These are phyloP conservation scores for Liriodendron chinense DNA, from an alignment of 164 flowering plant genomes.

Conservation along the genomic window DNA sequence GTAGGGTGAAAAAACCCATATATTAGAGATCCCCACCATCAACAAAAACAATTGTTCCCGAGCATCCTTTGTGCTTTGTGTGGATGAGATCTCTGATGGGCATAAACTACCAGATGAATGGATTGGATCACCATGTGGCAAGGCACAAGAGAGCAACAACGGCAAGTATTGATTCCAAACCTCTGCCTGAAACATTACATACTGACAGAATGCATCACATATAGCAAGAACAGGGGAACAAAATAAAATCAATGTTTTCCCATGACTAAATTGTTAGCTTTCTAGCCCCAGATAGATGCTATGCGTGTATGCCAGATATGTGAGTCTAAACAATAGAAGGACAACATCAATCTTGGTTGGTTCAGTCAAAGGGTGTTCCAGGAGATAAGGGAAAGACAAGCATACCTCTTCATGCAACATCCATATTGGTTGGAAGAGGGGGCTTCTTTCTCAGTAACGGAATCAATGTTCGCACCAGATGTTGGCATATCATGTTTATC, in stretches of 20 bases:
- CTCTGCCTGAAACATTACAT: background rate
- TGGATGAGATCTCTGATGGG: background rate
- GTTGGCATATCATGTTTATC: conserved; percentile 36
- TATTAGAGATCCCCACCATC: background rate
- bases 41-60: background rate
- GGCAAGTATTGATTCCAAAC: background rate
- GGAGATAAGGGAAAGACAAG: background rate
- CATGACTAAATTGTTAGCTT: background rate
- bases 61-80: background rate
- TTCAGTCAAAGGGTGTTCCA: background rate
- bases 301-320: background rate
- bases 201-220: background rate
- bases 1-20: too few relatives aligned
- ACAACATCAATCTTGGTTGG: background rate
- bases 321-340: background rate
- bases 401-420: conserved; percentile 62
- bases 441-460: conserved; percentile 30
- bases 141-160: background rate
- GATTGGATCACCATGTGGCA: background rate
- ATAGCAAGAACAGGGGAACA: background rate
- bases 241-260: background rate
- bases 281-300: background rate
- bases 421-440: conserved; percentile 39
- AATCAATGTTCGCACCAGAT: conserved; percentile 29
- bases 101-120: background rate